Percentiles rank a stretch among this genome's conserved stretches.
Conservation (phyloP, 768 basidiomycete species). For the Rhizopogon vesiculosus region DNA sequence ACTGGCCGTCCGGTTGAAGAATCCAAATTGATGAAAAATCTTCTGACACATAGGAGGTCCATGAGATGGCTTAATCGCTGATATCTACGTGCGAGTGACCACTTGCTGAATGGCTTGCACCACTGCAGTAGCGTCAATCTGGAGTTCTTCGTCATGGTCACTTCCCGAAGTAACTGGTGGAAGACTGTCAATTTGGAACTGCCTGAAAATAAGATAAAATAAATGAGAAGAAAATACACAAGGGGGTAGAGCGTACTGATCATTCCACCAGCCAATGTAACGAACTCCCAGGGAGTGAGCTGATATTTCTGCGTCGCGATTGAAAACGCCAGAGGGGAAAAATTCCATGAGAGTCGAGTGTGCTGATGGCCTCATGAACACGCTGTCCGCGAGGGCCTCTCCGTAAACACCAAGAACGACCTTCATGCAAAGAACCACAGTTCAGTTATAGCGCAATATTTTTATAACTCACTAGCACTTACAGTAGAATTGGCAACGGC, state of each 20-base stretch:
- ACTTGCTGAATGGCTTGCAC: slow-evolving; percentile 28
- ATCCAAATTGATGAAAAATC: not conserved
- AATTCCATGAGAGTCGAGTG: slow-evolving; percentile 72
- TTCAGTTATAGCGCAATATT: slow-evolving; percentile 2
- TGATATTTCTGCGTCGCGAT: slow-evolving; percentile 56
- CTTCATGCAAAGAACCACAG: slow-evolving; percentile 27
- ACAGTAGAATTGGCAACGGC: slow-evolving; percentile 69
- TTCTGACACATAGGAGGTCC: not conserved
- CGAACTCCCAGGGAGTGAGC: slow-evolving; percentile 46
- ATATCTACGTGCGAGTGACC: not conserved
- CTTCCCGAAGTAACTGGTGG: slow-evolving; percentile 28
- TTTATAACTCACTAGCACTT: slow-evolving; percentile 17
- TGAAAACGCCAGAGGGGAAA: slow-evolving; percentile 64
- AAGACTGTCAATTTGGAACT: slow-evolving; percentile 27
- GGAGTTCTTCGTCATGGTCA: slow-evolving; percentile 21
- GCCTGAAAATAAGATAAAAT: slow-evolving; percentile 23
- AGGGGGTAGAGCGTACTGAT: slow-evolving; percentile 20
- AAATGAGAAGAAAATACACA: not conserved
- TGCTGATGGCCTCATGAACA: slow-evolving; percentile 62
- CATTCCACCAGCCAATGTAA: slow-evolving; percentile 58
- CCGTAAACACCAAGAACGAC: slow-evolving; percentile 60
- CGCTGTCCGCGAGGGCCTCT: slow-evolving; percentile 56
- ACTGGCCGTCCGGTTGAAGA: not conserved
- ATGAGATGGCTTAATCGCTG: not conserved
- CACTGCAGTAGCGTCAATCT: slow-evolving; percentile 39